These are phyloP conservation scores for Sordaria brevicollis DNA, from an alignment of 495 filamentous ascomycete species.

Conservation along the genomic window DNA sequence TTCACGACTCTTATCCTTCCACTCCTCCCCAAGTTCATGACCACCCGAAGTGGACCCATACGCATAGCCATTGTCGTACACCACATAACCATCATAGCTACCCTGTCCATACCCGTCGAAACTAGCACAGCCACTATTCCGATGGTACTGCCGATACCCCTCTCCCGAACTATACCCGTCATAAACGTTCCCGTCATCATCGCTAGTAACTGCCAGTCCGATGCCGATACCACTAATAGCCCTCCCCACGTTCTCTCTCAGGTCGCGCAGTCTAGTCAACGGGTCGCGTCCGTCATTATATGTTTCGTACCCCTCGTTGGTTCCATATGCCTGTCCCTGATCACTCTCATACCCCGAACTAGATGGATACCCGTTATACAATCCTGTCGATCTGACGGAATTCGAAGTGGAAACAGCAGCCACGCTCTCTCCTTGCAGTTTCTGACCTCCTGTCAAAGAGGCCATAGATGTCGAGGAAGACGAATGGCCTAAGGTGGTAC, in stretches of 20 bases:
- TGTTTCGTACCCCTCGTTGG: background rate
- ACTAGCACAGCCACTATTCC: background rate
- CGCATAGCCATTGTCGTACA: background rate
- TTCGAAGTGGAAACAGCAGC: background rate
- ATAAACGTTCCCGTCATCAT: background rate
- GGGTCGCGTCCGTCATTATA: background rate
- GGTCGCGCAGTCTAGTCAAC: background rate
- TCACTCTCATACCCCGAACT: background rate
- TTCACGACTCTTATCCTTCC: background rate
- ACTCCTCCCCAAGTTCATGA: background rate
- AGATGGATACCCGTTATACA: background rate
- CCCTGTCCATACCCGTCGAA: background rate
- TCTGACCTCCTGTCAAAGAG: no score
- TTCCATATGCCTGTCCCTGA: background rate
- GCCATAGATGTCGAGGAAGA: background rate
- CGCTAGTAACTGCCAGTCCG: background rate
- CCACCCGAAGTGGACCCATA: background rate
- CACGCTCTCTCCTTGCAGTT: background rate
- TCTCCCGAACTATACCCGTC: background rate
- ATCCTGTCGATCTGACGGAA: background rate
- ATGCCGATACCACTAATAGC: background rate
- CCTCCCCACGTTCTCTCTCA: background rate
- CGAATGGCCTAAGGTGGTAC: background rate
- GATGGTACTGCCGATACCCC: background rate
- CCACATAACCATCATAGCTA: background rate